A percentile compares a stretch with the other conserved stretches of the same genome.
Conservation (phyloP, 2,329 filamentous ascomycete genomes). For the Juglanconis sp. region DNA sequence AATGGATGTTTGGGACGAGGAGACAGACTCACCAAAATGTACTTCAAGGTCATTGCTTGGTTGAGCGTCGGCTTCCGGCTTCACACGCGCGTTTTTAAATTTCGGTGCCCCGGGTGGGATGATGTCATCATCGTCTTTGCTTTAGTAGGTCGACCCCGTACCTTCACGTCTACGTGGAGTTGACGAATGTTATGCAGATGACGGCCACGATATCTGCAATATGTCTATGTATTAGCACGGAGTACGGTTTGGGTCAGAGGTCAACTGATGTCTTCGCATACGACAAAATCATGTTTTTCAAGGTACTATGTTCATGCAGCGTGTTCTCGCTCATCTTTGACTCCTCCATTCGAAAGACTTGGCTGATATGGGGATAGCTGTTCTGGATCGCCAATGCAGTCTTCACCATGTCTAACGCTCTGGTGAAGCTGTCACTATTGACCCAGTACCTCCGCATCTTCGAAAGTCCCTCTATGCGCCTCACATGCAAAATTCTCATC, state of each 20-base stretch:
- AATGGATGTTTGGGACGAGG: too few species aligned
- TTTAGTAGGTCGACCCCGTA: slow-evolving; percentile 4
- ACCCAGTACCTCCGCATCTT: slow-evolving; percentile 21
- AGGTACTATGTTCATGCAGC: not conserved
- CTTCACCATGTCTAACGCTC: slow-evolving; percentile 19
- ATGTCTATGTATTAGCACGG: not conserved
- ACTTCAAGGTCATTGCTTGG: slow-evolving; percentile 13
- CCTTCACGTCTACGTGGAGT: not conserved
- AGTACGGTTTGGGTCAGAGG: slow-evolving; percentile 7
- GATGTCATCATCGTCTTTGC: slow-evolving; percentile 19
- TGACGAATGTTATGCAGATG: not conserved
- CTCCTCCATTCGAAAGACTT: too few species aligned
- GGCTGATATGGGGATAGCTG: not conserved
- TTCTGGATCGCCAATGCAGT: slow-evolving; percentile 20
- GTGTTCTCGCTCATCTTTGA: too few species aligned
- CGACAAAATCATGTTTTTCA: slow-evolving; percentile 2
- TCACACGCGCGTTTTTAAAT: slow-evolving; percentile 16
- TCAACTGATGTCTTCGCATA: not conserved
- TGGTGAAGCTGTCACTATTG: slow-evolving; percentile 22
- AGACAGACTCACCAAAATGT: not conserved
- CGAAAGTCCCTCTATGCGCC: not conserved
- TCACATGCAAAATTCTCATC: slow-evolving; percentile 17
- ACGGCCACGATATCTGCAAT: not conserved
- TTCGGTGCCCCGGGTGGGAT: slow-evolving; percentile 21
- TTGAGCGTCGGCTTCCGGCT: slow-evolving; percentile 15